These are phyloP conservation scores for Hortiboletus campestris DNA, from an alignment of 768 basidiomycete genomes.

Conservation along the genomic window DNA sequence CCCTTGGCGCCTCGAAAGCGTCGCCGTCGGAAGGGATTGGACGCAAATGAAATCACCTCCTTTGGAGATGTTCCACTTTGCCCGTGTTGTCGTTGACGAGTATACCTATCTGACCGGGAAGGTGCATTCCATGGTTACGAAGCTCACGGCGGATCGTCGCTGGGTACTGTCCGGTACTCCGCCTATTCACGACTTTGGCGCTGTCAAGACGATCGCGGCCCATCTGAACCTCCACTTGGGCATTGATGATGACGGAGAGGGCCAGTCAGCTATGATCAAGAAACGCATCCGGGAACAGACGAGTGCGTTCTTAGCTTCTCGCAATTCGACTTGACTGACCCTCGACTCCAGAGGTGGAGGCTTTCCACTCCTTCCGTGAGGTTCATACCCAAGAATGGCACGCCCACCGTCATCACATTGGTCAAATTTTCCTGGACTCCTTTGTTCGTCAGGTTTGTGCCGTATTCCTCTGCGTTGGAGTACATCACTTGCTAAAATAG, in stretches of 20 bases:
- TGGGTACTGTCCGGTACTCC: slow-evolving; percentile 99
- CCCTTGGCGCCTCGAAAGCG: slow-evolving; percentile 72
- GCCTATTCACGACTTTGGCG: slow-evolving; percentile 86
- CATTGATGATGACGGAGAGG: slow-evolving; percentile 85
- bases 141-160: slow-evolving; percentile 70
- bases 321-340: slow-evolving; percentile 17
- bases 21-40: slow-evolving; percentile 69
- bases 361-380: slow-evolving; percentile 96
- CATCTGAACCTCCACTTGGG: slow-evolving; percentile 91
- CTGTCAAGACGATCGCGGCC: slow-evolving; percentile 86
- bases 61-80: slow-evolving; percentile 89
- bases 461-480: background rate
- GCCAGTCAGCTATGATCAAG: slow-evolving; percentile 70
- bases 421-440: slow-evolving; percentile 76
- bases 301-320: slow-evolving; percentile 41
- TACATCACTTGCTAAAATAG: slow-evolving; percentile 8
- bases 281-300: slow-evolving; percentile 84
- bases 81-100: slow-evolving; percentile 88
- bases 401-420: slow-evolving; percentile 76
- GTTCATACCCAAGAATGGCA: slow-evolving; percentile 93
- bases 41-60: slow-evolving; percentile 78
- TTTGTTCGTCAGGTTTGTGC: slow-evolving; percentile 78
- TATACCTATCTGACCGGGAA: slow-evolving; percentile 90
- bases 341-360: slow-evolving; percentile 65
- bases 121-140: slow-evolving; percentile 73